Evolutionary conservation across 306 rosid species (phyloP).

Genomic region (Pyrus communis): DNA sequence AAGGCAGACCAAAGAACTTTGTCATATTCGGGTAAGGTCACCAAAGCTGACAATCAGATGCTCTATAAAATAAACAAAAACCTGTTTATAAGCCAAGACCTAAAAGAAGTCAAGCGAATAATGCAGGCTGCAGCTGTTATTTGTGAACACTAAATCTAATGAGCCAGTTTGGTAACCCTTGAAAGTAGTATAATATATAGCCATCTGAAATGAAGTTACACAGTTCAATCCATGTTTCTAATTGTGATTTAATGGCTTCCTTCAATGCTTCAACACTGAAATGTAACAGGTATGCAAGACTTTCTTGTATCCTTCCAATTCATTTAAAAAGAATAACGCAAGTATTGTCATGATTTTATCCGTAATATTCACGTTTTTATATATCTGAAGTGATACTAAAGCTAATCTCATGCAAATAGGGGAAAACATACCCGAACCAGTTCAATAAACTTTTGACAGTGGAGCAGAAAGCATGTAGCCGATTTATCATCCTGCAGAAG

Average conservation of each 20-base stretch:
- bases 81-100: not conserved
- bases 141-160: not conserved
- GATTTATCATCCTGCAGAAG: constrained; percentile 81
- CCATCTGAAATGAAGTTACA: not conserved
- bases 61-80: not conserved
- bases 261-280: not conserved
- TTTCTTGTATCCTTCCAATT: not conserved
- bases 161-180: not conserved
- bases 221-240: not conserved
- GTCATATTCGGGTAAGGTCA: not conserved
- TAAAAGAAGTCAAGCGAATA: not conserved
- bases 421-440: constrained; percentile 76
- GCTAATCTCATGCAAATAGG: constrained; percentile 1
- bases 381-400: not conserved
- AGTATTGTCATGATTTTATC: not conserved
- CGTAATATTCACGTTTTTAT: not conserved
- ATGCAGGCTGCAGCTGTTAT: not conserved
- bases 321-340: not conserved
- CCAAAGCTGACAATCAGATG: not conserved
- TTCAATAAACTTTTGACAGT: constrained; percentile 89
- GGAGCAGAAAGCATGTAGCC: constrained; percentile 89
- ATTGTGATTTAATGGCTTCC: not conserved
- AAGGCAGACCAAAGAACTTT: not conserved
- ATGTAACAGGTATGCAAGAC: not conserved
- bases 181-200: not conserved